Evolutionary conservation across 2,329 filamentous ascomycete species (phyloP).

Genomic region (Metarhizium brunneum): DNA sequence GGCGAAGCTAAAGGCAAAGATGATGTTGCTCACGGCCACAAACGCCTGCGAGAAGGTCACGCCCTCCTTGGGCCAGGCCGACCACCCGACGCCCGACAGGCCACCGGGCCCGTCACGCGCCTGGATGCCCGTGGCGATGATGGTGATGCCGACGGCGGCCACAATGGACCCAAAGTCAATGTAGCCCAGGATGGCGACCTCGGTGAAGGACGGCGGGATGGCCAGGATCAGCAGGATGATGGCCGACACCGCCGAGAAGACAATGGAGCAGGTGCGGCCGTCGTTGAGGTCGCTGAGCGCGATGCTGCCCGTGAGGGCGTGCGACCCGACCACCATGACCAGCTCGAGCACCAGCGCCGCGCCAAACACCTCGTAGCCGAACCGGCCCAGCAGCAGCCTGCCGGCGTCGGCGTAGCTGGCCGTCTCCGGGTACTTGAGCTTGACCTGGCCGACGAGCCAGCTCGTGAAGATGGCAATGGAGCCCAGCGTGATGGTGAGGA

Average conservation of each 20-base stretch:
- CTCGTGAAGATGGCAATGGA: slow-evolving; percentile 28
- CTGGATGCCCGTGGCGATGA: slow-evolving; percentile 47
- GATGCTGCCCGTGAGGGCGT: slow-evolving; percentile 55
- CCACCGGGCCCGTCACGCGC: slow-evolving; percentile 10
- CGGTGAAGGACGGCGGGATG: slow-evolving; percentile 30
- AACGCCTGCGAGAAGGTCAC: slow-evolving; percentile 41
- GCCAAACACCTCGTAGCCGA: slow-evolving; percentile 49
- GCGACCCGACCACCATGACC: slow-evolving; percentile 56
- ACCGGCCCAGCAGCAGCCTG: slow-evolving; percentile 43
- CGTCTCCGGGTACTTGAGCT: slow-evolving; percentile 38
- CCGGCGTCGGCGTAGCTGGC: slow-evolving; percentile 57
- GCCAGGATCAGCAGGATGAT: slow-evolving; percentile 28
- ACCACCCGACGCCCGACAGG: slow-evolving; percentile 19
- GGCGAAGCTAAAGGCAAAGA: slow-evolving; percentile 51
- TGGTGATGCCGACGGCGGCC: slow-evolving; percentile 49
- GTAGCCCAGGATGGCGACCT: slow-evolving; percentile 32
- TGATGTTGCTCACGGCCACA: slow-evolving; percentile 50
- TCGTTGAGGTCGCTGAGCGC: slow-evolving; percentile 52
- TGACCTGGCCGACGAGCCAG: slow-evolving; percentile 29
- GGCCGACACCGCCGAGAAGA: slow-evolving; percentile 26
- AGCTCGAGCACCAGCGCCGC: slow-evolving; percentile 50
- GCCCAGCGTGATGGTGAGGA: slow-evolving; percentile 24
- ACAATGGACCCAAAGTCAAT: slow-evolving; percentile 48
- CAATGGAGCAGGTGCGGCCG: slow-evolving; percentile 31
- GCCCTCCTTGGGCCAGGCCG: slow-evolving; percentile 25